Conservation (phyloP, 495 filamentous ascomycete species). For the Penicillium longicatenatum region DNA sequence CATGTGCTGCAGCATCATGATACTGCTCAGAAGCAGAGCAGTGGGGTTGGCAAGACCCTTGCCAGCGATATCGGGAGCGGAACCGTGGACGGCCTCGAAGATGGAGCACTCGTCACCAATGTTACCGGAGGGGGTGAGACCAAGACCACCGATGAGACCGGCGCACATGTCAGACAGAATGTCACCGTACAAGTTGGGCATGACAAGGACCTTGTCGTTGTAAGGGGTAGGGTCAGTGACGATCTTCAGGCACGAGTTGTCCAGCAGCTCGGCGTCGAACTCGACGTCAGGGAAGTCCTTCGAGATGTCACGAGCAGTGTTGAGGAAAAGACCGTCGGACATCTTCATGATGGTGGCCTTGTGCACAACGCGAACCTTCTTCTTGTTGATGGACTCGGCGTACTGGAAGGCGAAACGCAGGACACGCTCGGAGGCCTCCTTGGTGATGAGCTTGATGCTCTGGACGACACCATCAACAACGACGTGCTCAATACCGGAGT, state of each 20-base stretch:
- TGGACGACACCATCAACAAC: slow-evolving; percentile 98
- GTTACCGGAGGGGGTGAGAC: slow-evolving; percentile 95
- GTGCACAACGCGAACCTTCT: slow-evolving; percentile 95
- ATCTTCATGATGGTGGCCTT: slow-evolving; percentile 99
- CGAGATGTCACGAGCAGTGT: slow-evolving; percentile 75
- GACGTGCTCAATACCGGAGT: slow-evolving; percentile 98
- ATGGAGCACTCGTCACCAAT: slow-evolving; percentile 99
- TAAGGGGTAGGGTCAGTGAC: slow-evolving; percentile 91
- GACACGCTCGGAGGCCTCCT: slow-evolving; percentile 89
- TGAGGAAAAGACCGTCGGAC: slow-evolving; percentile 96
- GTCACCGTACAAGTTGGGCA: slow-evolving; percentile 99
- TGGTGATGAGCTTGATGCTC: slow-evolving; percentile 98
- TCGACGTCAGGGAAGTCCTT: slow-evolving; percentile 94
- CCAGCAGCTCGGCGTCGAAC: slow-evolving; percentile 94
- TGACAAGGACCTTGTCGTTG: slow-evolving; percentile 98
- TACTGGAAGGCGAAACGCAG: slow-evolving; percentile 97
- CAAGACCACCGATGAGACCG: slow-evolving; percentile 95
- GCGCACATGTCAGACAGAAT: slow-evolving; percentile 99
- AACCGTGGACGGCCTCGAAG: slow-evolving; percentile 99
- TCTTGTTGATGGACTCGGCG: slow-evolving; percentile 84
- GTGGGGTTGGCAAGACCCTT: slow-evolving; percentile 95
- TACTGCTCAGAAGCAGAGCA: slow-evolving; percentile 83
- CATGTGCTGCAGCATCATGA: slow-evolving; percentile 99
- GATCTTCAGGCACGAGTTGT: slow-evolving; percentile 99
- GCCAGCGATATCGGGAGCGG: slow-evolving; percentile 95